Evolutionary conservation across 2,329 filamentous ascomycete genomes (phyloP).

Genomic region (Trichoderma arundinaceum): DNA sequence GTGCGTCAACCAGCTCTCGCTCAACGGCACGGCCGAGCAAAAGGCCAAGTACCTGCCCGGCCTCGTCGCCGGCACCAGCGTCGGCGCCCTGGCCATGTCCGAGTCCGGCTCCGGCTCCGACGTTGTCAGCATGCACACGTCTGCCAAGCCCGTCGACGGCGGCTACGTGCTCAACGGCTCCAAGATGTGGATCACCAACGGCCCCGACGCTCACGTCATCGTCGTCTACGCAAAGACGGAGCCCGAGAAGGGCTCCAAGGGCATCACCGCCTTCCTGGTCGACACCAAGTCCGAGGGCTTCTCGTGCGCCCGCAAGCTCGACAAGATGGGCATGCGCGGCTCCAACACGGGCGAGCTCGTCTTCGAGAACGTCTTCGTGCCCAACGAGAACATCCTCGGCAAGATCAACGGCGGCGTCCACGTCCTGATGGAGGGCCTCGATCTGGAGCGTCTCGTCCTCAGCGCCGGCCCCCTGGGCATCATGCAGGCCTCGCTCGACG

Average conservation of each 20-base stretch:
- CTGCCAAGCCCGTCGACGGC: constrained; percentile 78
- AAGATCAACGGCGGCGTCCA: constrained; percentile 79
- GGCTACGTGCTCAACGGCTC: constrained; percentile 86
- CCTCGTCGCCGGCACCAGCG: constrained; percentile 76
- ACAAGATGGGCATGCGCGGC: constrained; percentile 98
- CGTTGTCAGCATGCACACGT: constrained; percentile 94
- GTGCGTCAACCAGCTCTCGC: constrained; percentile 93
- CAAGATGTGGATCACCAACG: constrained; percentile 99
- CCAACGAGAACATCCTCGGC: constrained; percentile 80
- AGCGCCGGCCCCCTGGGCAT: constrained; percentile 89
- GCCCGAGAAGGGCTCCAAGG: constrained; percentile 79
- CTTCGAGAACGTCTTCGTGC: constrained; percentile 90
- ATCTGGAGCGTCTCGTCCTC: constrained; percentile 90
- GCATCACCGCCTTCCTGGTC: constrained; percentile 94
- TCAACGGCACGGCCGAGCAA: constrained; percentile 82
- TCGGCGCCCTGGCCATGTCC: constrained; percentile 93
- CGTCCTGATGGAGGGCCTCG: constrained; percentile 94
- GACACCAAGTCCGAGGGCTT: constrained; percentile 76
- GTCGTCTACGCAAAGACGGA: constrained; percentile 97
- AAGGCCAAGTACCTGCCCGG: constrained; percentile 81
- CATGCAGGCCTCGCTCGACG: constrained; percentile 90
- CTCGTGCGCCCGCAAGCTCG: constrained; percentile 85
- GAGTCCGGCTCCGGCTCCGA: constrained; percentile 91
- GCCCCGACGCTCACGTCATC: constrained; percentile 88
- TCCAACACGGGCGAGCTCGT: constrained; percentile 94